phyloP scores from a whole-genome alignment of 129 eudicot genomes.

The Glebionis coronaria region DNA sequence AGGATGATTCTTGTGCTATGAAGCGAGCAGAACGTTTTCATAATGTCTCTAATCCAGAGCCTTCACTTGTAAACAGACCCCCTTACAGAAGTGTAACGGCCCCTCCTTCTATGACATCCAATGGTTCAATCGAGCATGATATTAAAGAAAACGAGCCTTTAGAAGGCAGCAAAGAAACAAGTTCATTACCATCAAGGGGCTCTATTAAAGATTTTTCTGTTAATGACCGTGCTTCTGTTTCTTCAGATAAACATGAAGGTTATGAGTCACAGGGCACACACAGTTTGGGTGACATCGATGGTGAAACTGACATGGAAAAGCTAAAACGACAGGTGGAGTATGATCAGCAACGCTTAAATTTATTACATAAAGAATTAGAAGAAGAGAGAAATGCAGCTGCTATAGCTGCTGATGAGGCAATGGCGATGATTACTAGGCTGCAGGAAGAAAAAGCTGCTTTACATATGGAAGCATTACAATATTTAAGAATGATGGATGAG shows the following conservation, averaged over 20 bases:
- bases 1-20: conserved; percentile 1
- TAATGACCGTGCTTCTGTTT: conserved; percentile 21
- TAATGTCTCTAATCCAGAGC: conserved; percentile 23
- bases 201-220: conserved; percentile 13
- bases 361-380: conserved; percentile 62
- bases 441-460: conserved; percentile 95
- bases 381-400: conserved; percentile 89
- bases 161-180: conserved; percentile 28
- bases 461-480: conserved; percentile 81
- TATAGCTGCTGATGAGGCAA: conserved; percentile 77
- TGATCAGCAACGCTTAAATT: conserved; percentile 33
- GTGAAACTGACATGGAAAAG: conserved; percentile 51
- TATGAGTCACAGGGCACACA: background rate
- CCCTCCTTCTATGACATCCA: conserved; percentile 24
- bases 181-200: conserved; percentile 12
- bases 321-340: conserved; percentile 59
- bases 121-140: conserved; percentile 19
- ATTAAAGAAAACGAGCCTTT: conserved; percentile 22
- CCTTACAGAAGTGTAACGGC: conserved; percentile 20
- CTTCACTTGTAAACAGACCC: conserved; percentile 21
- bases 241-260: conserved; percentile 30
- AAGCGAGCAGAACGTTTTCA: conserved; percentile 17
- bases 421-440: conserved; percentile 95
- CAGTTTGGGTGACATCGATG: conserved; percentile 44
- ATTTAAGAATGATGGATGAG: conserved; percentile 94